These are phyloP conservation scores for Colletotrichum coccodes DNA, from an alignment of 2,329 filamentous ascomycete genomes.

Conservation along the genomic window DNA sequence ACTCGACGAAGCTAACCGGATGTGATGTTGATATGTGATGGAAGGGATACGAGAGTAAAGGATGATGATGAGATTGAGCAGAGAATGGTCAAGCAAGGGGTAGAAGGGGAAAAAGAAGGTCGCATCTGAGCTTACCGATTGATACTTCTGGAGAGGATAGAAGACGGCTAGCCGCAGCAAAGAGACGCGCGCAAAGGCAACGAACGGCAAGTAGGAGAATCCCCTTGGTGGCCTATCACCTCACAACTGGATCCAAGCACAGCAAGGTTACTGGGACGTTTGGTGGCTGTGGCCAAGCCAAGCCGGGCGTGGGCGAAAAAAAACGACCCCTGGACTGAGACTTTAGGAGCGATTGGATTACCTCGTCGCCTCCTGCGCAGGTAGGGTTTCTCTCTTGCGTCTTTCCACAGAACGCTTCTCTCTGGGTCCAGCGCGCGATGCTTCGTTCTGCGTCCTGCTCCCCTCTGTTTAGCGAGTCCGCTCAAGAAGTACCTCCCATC, in stretches of 20 bases:
- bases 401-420: neutral
- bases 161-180: constrained; percentile 25
- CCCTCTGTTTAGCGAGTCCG: constrained; percentile 14
- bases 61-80: constrained; percentile 3
- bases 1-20: neutral
- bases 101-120: neutral
- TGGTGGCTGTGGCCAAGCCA: constrained; percentile 30
- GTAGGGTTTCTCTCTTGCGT: neutral
- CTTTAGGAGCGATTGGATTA: constrained; percentile 17
- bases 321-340: constrained; percentile 28
- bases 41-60: neutral
- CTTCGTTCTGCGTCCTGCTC: neutral
- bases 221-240: constrained; percentile 30
- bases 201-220: constrained; percentile 22
- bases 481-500: neutral
- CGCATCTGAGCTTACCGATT: constrained; percentile 27
- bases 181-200: constrained; percentile 9
- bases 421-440: constrained; percentile 7
- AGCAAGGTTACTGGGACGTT: constrained; percentile 19
- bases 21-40: constrained; percentile 18
- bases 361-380: constrained; percentile 19
- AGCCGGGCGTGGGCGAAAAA: constrained; percentile 12
- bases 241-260: constrained; percentile 26
- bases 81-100: neutral
- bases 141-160: constrained; percentile 5